phyloP scores from a whole-genome alignment of 257 asterid genomes.

The Rubia yunnanensis region DNA sequence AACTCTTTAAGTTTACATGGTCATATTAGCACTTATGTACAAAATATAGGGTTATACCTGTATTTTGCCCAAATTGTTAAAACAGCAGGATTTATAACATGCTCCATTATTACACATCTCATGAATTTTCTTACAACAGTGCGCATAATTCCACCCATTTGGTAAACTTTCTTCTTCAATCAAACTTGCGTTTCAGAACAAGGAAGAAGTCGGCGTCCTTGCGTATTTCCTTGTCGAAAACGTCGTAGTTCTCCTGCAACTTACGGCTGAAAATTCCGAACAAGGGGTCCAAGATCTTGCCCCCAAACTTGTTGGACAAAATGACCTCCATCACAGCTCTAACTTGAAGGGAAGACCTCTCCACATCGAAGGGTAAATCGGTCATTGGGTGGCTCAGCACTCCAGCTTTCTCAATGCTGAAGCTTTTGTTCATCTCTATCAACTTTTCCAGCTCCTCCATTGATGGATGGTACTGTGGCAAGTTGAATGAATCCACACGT shows the following conservation, averaged over 20 bases:
- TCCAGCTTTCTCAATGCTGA: conserved; percentile 10
- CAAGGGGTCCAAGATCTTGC: conserved; percentile 7
- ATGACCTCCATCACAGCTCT: conserved; percentile 12
- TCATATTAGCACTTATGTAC: too few relatives aligned
- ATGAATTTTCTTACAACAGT: not conserved
- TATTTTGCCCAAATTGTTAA: too few relatives aligned
- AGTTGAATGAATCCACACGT: conserved; percentile 15
- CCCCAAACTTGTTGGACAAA: conserved; percentile 9
- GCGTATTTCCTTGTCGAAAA: conserved; percentile 11
- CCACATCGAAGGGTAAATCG: conserved; percentile 4
- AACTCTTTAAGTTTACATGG: too few relatives aligned
- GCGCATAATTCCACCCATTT: not conserved
- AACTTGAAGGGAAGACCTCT: not conserved
- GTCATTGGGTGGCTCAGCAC: conserved; percentile 13
- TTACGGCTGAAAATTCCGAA: conserved; percentile 9
- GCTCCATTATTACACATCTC: not conserved
- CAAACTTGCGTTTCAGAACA: conserved; percentile 4
- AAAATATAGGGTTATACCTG: too few relatives aligned
- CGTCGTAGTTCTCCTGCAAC: conserved; percentile 12
- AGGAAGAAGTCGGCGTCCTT: conserved; percentile 10
- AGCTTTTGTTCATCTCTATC: conserved; percentile 8
- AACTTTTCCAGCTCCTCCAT: conserved; percentile 14
- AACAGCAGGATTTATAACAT: not conserved
- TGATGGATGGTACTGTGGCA: conserved; percentile 17
- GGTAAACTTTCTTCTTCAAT: not conserved